A percentile compares a stretch with the other conserved stretches of the same genome.
Conservation (phyloP, 208 protist species). For the Vickermania spadyakhi region DNA sequence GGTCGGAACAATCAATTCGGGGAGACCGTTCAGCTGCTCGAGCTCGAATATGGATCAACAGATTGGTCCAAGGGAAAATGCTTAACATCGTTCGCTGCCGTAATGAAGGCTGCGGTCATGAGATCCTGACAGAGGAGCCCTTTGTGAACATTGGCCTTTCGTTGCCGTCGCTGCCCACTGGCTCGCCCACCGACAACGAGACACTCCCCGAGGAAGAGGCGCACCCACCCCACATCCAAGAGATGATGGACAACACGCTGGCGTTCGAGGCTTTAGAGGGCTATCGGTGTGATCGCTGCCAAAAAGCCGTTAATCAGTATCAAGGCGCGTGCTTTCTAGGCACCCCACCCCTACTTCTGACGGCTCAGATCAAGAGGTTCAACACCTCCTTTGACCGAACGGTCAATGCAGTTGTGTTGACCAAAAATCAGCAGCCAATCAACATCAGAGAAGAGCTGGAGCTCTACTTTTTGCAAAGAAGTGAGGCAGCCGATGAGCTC, state of each 20-base stretch:
- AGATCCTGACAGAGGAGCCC: conserved; percentile 63
- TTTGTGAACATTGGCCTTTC: conserved; percentile 58
- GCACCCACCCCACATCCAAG: neutral
- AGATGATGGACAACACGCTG: conserved; percentile 24
- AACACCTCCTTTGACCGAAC: conserved; percentile 9
- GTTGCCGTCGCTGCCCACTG: conserved; percentile 10
- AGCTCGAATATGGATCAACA: conserved; percentile 49
- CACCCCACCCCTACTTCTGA: conserved; percentile 32
- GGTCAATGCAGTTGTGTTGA: conserved; percentile 11
- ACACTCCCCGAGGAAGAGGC: neutral
- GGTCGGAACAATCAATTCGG: neutral
- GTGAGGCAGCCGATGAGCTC: neutral
- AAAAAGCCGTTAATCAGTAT: conserved; percentile 17
- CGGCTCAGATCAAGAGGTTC: conserved; percentile 75
- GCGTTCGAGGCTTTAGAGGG: conserved; percentile 37
- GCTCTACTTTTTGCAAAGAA: conserved; percentile 6
- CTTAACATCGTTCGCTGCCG: conserved; percentile 78
- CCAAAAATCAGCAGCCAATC: conserved; percentile 23
- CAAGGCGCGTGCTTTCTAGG: conserved; percentile 63
- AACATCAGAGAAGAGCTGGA: conserved; percentile 16
- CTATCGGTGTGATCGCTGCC: conserved; percentile 64
- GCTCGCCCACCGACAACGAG: neutral
- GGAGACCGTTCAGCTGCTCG: conserved; percentile 3
- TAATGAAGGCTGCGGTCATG: conserved; percentile 38
- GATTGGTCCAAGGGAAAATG: conserved; percentile 40